phyloP scores from a whole-genome alignment of 2,329 filamentous ascomycete genomes.

The Rhinocladiella similis region DNA sequence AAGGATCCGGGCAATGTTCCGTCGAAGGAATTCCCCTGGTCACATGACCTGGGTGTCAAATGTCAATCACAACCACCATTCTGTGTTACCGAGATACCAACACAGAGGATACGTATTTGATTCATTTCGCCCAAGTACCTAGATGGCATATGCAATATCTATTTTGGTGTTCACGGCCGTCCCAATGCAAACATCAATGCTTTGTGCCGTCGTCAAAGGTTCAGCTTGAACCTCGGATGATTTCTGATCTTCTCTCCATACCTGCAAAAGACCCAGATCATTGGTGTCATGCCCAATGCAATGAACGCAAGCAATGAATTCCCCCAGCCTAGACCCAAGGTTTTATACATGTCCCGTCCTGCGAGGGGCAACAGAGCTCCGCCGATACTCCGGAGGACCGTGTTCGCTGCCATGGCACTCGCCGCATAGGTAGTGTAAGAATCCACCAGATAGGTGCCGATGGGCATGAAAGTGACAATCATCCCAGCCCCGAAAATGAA shows the following conservation, averaged over 20 bases:
- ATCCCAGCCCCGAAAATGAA: constrained; percentile 56
- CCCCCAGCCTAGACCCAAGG: constrained; percentile 52
- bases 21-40: too few species aligned
- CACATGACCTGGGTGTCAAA: too few species aligned
- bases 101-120: too few species aligned
- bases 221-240: constrained; percentile 33
- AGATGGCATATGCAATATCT: too few species aligned
- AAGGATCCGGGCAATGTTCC: too few species aligned
- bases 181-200: background rate
- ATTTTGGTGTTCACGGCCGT: background rate
- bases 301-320: constrained; percentile 58
- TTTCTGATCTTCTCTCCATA: constrained; percentile 39
- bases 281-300: constrained; percentile 50
- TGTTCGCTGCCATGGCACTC: constrained; percentile 54
- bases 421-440: constrained; percentile 50
- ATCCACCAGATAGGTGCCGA: constrained; percentile 37
- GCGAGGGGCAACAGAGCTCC: constrained; percentile 63
- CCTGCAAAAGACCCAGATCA: constrained; percentile 37
- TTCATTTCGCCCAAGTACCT: background rate
- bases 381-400: constrained; percentile 56
- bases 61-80: too few species aligned
- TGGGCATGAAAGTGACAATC: constrained; percentile 51
- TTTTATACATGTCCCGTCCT: constrained; percentile 52
- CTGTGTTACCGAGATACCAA: too few species aligned
- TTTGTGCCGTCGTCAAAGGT: constrained; percentile 23